phyloP scores from a whole-genome alignment of 805 yeast species.

The Limtongia smithiae region DNA sequence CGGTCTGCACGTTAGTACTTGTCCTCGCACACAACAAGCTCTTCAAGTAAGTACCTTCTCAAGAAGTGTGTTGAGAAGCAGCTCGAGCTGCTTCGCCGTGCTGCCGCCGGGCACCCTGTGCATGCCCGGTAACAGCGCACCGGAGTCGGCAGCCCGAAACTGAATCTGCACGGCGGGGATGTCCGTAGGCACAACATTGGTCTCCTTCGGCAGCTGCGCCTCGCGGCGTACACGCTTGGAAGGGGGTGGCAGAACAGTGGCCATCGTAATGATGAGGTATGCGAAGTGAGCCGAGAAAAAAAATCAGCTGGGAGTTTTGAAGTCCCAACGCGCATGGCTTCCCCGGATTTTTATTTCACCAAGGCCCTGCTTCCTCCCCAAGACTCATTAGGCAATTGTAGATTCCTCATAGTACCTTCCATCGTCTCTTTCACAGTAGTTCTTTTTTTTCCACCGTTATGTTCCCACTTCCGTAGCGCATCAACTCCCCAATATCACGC shows the following conservation, averaged over 20 bases:
- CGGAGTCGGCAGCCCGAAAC: conserved; percentile 91
- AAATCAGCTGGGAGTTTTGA: too few relatives aligned
- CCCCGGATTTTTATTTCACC: too few relatives aligned
- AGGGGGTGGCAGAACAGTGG: conserved; percentile 90
- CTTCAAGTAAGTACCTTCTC: conserved; percentile 36
- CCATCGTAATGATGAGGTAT: too few relatives aligned
- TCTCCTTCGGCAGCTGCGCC: conserved; percentile 78
- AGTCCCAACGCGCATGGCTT: too few relatives aligned
- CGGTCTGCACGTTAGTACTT: conserved; percentile 35
- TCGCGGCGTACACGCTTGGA: conserved; percentile 81
- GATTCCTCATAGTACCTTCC: too few relatives aligned
- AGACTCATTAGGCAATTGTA: too few relatives aligned
- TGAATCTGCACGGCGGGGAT: conserved; percentile 82
- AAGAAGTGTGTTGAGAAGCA: conserved; percentile 74
- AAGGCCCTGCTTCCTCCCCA: too few relatives aligned
- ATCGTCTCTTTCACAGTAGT: too few relatives aligned
- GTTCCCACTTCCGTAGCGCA: too few relatives aligned
- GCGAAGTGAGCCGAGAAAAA: too few relatives aligned
- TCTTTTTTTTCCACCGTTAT: too few relatives aligned
- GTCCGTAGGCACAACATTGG: conserved; percentile 67
- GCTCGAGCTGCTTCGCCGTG: conserved; percentile 80
- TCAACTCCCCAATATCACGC: too few relatives aligned
- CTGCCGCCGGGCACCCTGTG: conserved; percentile 84
- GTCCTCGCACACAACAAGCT: background rate
- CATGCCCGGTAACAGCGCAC: conserved; percentile 75